phyloP scores from a whole-genome alignment of 768 basidiomycete species.

The Leccinum boreale region DNA sequence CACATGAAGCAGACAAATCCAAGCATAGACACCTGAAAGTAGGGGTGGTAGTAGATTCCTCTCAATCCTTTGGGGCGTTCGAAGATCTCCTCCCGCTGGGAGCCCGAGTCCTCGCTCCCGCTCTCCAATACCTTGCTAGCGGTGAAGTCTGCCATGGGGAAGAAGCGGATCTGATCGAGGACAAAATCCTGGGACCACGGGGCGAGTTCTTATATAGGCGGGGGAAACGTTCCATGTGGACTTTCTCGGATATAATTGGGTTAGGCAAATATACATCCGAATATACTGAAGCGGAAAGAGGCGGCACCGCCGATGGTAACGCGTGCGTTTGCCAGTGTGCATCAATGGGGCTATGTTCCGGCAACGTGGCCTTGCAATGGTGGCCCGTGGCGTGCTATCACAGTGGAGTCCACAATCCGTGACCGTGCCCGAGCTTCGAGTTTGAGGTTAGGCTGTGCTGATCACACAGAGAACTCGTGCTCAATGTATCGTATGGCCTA shows the following conservation, averaged over 20 bases:
- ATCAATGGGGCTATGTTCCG: not conserved
- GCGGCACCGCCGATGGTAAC: not conserved
- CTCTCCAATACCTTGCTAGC: slow-evolving; percentile 22
- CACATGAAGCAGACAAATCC: slow-evolving; percentile 65
- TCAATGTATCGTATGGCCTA: not conserved
- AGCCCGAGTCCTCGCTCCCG: slow-evolving; percentile 29
- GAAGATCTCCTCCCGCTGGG: slow-evolving; percentile 32
- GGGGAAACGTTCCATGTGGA: not conserved
- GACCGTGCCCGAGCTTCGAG: not conserved
- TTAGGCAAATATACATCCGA: not conserved
- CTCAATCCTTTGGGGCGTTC: slow-evolving; percentile 49
- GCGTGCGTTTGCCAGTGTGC: not conserved
- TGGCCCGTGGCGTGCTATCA: not conserved
- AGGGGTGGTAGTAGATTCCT: slow-evolving; percentile 57
- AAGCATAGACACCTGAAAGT: slow-evolving; percentile 47
- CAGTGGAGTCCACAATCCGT: not conserved
- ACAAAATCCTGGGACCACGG: not conserved
- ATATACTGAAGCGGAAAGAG: not conserved
- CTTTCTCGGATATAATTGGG: slow-evolving; percentile 13
- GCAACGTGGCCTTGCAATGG: not conserved
- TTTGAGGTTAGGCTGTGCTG: not conserved
- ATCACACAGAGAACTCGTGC: not conserved
- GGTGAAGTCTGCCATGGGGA: slow-evolving; percentile 14
- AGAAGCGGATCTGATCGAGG: not conserved
- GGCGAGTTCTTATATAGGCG: slow-evolving; percentile 14